Evolutionary conservation across 208 protist genomes (phyloP).

Genomic region (Trypanosoma congolense): DNA sequence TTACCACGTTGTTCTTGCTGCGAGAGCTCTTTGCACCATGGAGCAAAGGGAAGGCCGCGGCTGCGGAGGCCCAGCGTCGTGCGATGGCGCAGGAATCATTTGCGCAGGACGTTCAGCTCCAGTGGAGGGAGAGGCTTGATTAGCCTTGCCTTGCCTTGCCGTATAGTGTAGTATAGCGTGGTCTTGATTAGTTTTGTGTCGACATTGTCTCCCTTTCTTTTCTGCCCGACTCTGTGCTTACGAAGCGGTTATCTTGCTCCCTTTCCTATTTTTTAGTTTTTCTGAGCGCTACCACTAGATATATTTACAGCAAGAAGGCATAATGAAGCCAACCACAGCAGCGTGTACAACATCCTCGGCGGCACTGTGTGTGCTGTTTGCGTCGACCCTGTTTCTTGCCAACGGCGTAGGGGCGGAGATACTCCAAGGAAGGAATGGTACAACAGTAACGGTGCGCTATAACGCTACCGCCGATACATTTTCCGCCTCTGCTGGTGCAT

Average conservation of each 20-base stretch:
- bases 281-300: background rate
- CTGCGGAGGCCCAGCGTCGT: constrained; percentile 12
- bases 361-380: constrained; percentile 1
- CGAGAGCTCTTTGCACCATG: constrained; percentile 46
- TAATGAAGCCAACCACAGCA: background rate
- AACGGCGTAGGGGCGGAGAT: constrained; percentile 5
- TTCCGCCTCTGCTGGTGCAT: constrained; percentile 1
- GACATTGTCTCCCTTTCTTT: constrained; percentile 15
- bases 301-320: background rate
- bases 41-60: constrained; percentile 18
- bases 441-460: constrained; percentile 12
- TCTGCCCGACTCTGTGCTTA: too few species aligned
- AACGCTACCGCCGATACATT: constrained; percentile 10
- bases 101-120: constrained; percentile 62
- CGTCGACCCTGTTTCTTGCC: background rate
- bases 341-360: background rate
- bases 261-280: constrained; percentile 1
- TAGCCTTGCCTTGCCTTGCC: too few species aligned
- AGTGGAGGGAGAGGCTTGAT: constrained; percentile 55
- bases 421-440: background rate
- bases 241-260: constrained; percentile 15
- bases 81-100: constrained; percentile 32
- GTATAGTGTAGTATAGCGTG: background rate
- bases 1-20: constrained; percentile 47
- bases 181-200: constrained; percentile 5